Percentiles rank a stretch among this genome's conserved stretches.
These are phyloP conservation scores for Ettlia oleoabundans DNA, from an alignment of 139 green algal species.

Conservation along the genomic window DNA sequence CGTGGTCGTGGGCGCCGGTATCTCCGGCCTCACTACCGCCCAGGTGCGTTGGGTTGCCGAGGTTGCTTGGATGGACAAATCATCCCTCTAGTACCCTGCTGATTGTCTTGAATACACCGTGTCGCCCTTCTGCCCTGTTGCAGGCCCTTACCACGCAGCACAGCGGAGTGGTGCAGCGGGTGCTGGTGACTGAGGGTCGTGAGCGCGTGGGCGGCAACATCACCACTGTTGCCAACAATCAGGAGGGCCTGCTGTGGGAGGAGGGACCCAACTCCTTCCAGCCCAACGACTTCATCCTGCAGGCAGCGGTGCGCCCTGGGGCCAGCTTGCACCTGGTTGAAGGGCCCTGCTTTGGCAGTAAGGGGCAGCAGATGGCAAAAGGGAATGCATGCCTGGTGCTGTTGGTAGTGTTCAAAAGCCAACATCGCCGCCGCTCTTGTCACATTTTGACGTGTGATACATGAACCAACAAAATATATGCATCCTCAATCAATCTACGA, in stretches of 20 bases:
- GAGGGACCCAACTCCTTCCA: conserved; percentile 99
- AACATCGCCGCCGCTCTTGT: no score
- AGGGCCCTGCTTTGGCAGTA: no score
- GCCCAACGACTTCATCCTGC: conserved; percentile 94
- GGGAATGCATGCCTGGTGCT: no score
- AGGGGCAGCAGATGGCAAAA: no score
- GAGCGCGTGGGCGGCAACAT: conserved; percentile 99
- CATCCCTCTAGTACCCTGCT: no score
- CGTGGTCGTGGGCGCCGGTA: conserved; percentile 55
- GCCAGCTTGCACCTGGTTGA: no score
- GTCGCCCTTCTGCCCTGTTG: not conserved
- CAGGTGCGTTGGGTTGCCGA: conserved; percentile 2
- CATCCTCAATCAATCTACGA: no score
- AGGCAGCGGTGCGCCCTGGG: conserved; percentile 72
- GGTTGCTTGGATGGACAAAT: not conserved
- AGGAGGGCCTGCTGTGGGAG: conserved; percentile 95
- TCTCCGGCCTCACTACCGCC: conserved; percentile 71
- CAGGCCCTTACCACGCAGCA: conserved; percentile 79
- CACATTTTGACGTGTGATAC: no score
- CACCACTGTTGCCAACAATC: conserved; percentile 74
- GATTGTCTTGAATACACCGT: no score
- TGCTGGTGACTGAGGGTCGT: conserved; percentile 94
- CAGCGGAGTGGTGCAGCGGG: conserved; percentile 44
- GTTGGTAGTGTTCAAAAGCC: no score
- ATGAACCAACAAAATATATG: no score